Evolutionary conservation across 2,329 filamentous ascomycete genomes (phyloP), one percentile per base, ranked within the genome.

Genomic region (Dothistroma septosporum): DNA sequence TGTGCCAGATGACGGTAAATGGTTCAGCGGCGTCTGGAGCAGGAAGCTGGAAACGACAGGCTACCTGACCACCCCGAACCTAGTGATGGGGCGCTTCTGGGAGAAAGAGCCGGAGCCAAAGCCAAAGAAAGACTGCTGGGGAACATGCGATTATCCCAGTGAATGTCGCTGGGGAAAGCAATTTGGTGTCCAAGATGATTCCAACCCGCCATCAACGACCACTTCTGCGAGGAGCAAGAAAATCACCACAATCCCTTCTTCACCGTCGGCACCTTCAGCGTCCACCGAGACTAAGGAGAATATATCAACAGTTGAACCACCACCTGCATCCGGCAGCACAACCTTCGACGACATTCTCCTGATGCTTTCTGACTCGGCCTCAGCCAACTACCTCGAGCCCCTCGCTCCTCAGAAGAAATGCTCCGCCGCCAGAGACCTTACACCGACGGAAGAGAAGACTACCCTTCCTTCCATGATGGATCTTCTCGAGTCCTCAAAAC

Each of bases 111-210:
- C 12, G 6, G 24, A 37, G 33, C 28, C 12, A 28, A 59, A 41
- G 57, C 24, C 24, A 28, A 62, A 61, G 58, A 74, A 75, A 56
- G 72, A 79, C 60, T 81, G 79, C 68, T 80, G 77, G 76, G 70
- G 70, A 10, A 64, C 54, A 4, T 81, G 79, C 65, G 76, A 80
- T 55, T 81, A 79, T 59, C 79, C 79, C 0, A 76, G 72, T 31
- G 75, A 80, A 55, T 81, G 79, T 62, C 74, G 77, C 6, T 76
- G 75, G 75, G 73, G 74, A 6, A 73, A 71, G 59, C 67, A 70
- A 56, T 72, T 66, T 21, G 70, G 71, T 5, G 66, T 69, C 1
- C 57, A 63, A 37, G 66, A 57, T 22, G 47, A 48, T 22, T 19
- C 59, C 11, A 44, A 49, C 4, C 44, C 58, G 14, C n/a, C 37